Evolutionary conservation across 805 yeast genomes (phyloP).

Genomic region (Candida pseudoglaebosa): DNA sequence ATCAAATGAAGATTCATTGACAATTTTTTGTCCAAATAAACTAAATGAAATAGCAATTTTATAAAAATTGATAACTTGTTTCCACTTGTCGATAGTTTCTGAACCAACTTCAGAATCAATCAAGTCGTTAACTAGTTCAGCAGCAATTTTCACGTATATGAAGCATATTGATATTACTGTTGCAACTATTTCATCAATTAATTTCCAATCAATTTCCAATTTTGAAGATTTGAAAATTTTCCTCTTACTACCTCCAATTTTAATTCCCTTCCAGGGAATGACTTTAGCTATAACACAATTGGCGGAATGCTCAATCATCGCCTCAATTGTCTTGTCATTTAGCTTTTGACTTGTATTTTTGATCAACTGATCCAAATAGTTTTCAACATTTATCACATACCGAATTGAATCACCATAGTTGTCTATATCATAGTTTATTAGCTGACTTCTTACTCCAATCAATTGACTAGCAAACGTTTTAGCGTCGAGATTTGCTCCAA

Average conservation of each 20-base stretch:
- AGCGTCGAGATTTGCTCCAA: constrained; percentile 5
- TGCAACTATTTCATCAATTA: constrained; percentile 28
- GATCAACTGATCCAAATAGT: constrained; percentile 28
- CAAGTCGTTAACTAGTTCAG: constrained; percentile 31
- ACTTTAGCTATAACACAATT: neutral
- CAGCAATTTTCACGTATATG: constrained; percentile 29
- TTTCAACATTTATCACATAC: constrained; percentile 30
- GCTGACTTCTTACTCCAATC: constrained; percentile 15
- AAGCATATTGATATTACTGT: constrained; percentile 22
- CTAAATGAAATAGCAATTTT: constrained; percentile 27
- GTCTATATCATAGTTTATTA: constrained; percentile 9
- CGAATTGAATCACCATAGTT: constrained; percentile 24
- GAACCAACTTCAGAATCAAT: constrained; percentile 22
- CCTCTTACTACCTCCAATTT: neutral
- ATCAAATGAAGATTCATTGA: constrained; percentile 1
- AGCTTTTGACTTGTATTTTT: constrained; percentile 6
- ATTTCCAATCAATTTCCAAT: constrained; percentile 21
- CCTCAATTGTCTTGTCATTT: neutral
- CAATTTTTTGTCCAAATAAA: constrained; percentile 17
- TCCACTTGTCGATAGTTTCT: constrained; percentile 29
- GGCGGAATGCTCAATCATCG: constrained; percentile 3
- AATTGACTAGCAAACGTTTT: constrained; percentile 10
- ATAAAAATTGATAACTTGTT: constrained; percentile 28
- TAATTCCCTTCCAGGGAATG: constrained; percentile 2
- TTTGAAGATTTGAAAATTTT: neutral